These are phyloP conservation scores for Pseudoneurospora amorphoporcata DNA, from an alignment of 495 filamentous ascomycete species.

Conservation along the genomic window DNA sequence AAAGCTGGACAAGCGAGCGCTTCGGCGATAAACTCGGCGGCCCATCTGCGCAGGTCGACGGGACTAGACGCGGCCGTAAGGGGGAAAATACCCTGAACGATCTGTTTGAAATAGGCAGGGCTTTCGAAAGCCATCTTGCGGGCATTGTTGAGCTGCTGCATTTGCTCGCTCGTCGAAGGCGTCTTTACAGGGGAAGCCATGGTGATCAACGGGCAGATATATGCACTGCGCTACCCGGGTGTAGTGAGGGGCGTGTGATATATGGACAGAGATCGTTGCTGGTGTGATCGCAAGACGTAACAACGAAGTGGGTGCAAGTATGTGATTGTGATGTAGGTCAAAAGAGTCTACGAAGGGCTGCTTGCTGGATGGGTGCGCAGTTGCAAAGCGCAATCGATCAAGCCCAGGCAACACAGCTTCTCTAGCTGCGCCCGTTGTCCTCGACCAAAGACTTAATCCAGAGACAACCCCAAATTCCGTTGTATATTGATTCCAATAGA, in stretches of 20 bases:
- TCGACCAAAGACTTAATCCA: background rate
- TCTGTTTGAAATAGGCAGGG: conserved; percentile 72
- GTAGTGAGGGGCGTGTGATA: background rate
- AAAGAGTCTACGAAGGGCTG: conserved; percentile 6
- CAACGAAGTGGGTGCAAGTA: background rate
- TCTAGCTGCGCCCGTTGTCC: background rate
- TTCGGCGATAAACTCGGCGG: conserved; percentile 90
- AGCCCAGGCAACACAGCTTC: conserved; percentile 7
- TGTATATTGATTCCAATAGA: conserved; percentile 2
- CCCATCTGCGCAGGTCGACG: conserved; percentile 87
- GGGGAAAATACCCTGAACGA: conserved; percentile 80
- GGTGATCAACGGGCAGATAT: conserved; percentile 1
- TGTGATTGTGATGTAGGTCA: background rate
- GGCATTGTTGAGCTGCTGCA: conserved; percentile 76
- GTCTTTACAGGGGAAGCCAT: conserved; percentile 33
- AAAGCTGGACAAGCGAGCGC: conserved; percentile 83
- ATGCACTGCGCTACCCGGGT: background rate
- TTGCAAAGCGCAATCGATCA: background rate
- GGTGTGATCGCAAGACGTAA: background rate
- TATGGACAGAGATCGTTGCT: background rate
- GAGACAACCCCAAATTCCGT: background rate
- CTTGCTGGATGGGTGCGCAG: background rate
- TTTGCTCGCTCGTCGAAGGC: conserved; percentile 58
- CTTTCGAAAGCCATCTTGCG: conserved; percentile 80
- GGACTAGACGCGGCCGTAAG: conserved; percentile 67